These are phyloP conservation scores for Vitis hybrid DNA, from an alignment of 177 flowering plant species.

Conservation along the genomic window DNA sequence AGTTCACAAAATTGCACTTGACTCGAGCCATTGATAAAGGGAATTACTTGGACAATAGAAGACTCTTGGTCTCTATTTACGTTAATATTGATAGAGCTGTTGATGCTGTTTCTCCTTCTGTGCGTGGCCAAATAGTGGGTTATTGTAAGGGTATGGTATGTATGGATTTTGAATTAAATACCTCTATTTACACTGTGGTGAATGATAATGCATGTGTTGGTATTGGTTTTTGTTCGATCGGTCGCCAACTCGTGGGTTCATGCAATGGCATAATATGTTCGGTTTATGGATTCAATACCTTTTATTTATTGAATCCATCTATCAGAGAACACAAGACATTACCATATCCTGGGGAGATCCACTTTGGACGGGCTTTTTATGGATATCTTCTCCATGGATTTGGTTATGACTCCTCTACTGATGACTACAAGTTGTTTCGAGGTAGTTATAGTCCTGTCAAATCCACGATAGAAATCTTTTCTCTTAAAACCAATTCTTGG, in stretches of 20 bases:
- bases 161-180: too few species aligned
- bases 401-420: too few species aligned
- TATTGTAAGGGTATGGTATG: too few species aligned
- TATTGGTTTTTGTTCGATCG: neutral
- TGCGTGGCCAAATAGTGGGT: too few species aligned
- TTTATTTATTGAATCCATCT: neutral
- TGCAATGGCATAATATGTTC: neutral
- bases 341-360: neutral
- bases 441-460: neutral
- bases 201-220: too few species aligned
- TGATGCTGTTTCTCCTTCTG: too few species aligned
- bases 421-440: neutral
- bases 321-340: neutral
- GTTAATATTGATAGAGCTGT: too few species aligned
- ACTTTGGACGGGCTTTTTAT: too few species aligned
- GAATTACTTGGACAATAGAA: neutral
- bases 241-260: neutral
- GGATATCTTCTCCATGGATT: too few species aligned
- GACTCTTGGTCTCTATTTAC: too few species aligned
- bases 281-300: neutral
- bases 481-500: neutral
- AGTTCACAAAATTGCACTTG: conserved; percentile 3
- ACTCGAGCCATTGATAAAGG: neutral
- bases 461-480: neutral
- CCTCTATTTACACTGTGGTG: too few species aligned